Evolutionary conservation across 2,329 filamentous ascomycete genomes (phyloP), one percentile per base, ranked within the genome.

Genomic region (Raffaelea albimanens): DNA sequence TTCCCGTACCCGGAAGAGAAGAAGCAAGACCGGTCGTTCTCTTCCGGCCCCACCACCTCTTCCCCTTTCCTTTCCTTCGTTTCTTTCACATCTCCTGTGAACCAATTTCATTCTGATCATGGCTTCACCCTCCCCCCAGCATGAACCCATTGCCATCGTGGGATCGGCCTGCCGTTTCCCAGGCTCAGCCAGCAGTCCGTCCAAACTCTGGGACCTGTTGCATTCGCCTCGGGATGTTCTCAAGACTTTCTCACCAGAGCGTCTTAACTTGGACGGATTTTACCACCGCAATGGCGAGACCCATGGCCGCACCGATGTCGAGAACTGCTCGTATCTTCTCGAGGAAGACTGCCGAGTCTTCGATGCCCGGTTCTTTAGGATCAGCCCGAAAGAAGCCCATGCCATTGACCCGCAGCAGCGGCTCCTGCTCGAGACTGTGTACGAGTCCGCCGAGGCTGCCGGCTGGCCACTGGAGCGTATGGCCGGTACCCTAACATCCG

Each of bases 361-460:
- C 34, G 62, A 67, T 10, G 55, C 63, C 4, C 56, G 59, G 4
- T 71, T 72, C 54, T 64, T 68, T 55, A 62, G 60, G 40, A 65
- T 67, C 50, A 59, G 61, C 0, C 61, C 62, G 2, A 61, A 58
- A n/a, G 64, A 67, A 48, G 63, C 64, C 21, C 61, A 63, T 48
- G 58, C 61, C 13, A 63, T 67, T 31, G 62, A 65, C 33, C 62
- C 62, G 0, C 62, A 64, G 47, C 63, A 64, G 43, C 58, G 63
- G 4, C 50, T 66, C 42, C 53, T 61, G 4, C 59, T 66, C 3
- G 63, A 68, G 49, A 58, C 62, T 3, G 62, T 65, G 3, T 66
- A 65, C 46, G 65, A 67, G 47, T 60, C 63, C 2, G 52, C 67
- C 1, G 63, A 67, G 52, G 59, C 59, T 2, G 59, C 66, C 1